Base-by-base conservation (phyloP, 495 filamentous ascomycete species). In the Penicillium taxi region DNA sequence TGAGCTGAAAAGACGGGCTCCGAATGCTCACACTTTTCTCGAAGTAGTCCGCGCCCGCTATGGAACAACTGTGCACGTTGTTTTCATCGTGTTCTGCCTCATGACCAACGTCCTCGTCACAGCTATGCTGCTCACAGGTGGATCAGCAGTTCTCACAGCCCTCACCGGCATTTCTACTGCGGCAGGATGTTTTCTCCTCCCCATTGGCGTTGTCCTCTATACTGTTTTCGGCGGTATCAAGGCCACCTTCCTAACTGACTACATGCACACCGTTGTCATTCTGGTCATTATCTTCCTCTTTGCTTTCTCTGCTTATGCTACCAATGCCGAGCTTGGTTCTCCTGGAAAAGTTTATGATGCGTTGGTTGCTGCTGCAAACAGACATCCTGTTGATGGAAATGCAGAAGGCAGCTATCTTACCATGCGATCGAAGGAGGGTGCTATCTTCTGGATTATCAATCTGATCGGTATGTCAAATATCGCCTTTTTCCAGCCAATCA, bases 391-490 rank as follows among this genome's bases (percentile, higher is more conserved):
- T 9, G 74, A 73, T 0, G 90, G 90, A 8, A 96, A 96, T 59
- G 77, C 81, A 3, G 71, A 77, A 5, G 90, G 90, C 19, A 86
- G 80, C 49, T 95, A 95, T 48, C 60, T 96, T 6, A 95, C 90
- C 5, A 95, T 96, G 88, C 68, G 74, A 31, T 88, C 82, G 9
- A 78, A 77, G 44, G 78, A 94, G 48, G 89, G 89, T 16, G 88
- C 80, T 13, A 84, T 96, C 40, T 96, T 96, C 72, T 95, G 94
- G 69, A 77, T 96, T 33, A 96, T 96, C 64, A 95, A 96, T 59
- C 74, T 94, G 37, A 78, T 89, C 40, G 85, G 85, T 33, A 86
- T 82, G 57, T 85, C 82, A n/a, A n/a, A n/a, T n/a, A n/a, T n/a
- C n/a, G n/a, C n/a, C n/a, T n/a, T n/a, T n/a, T n/a, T n/a, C n/a